A percentile compares a stretch with the other conserved stretches of the same genome.
Conservation (phyloP, 208 protist species). For the Kentomonas sorsogonicus region DNA sequence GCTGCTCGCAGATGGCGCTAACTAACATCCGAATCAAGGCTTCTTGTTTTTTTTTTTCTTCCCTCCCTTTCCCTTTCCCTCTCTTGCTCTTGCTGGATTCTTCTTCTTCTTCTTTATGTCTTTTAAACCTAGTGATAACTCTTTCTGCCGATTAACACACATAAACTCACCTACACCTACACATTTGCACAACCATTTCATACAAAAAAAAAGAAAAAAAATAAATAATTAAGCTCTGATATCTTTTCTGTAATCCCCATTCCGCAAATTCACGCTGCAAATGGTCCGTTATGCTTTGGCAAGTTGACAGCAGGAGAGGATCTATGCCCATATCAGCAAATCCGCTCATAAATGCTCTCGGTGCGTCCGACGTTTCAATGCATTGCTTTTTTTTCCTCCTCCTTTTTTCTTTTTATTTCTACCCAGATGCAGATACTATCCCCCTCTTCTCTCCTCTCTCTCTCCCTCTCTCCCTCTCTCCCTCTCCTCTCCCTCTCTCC, state of each 20-base stretch:
- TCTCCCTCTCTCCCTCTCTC: background rate
- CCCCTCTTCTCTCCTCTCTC: background rate
- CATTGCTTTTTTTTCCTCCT: constrained; percentile 3
- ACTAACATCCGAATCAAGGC: background rate
- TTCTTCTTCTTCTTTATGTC: too few relatives aligned
- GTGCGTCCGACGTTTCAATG: too few relatives aligned
- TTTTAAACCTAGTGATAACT: too few relatives aligned
- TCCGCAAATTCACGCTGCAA: too few relatives aligned
- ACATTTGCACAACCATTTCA: too few relatives aligned
- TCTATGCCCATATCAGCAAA: background rate
- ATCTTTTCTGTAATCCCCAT: too few relatives aligned
- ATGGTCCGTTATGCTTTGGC: too few relatives aligned
- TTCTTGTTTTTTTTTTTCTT: constrained; percentile 11
- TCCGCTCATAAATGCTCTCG: too few relatives aligned
- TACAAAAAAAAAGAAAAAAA: background rate
- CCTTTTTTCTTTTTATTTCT: background rate
- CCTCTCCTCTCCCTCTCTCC: constrained; percentile 1
- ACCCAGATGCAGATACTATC: background rate
- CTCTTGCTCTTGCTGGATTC: background rate
- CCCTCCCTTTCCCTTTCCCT: constrained; percentile 1
- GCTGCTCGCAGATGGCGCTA: too few relatives aligned
- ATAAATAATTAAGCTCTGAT: too few relatives aligned
- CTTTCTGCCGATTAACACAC: background rate
- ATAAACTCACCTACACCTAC: too few relatives aligned
- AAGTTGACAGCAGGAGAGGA: background rate